phyloP scores from a whole-genome alignment of 805 yeast species.

The Kodamaea laetipori region DNA sequence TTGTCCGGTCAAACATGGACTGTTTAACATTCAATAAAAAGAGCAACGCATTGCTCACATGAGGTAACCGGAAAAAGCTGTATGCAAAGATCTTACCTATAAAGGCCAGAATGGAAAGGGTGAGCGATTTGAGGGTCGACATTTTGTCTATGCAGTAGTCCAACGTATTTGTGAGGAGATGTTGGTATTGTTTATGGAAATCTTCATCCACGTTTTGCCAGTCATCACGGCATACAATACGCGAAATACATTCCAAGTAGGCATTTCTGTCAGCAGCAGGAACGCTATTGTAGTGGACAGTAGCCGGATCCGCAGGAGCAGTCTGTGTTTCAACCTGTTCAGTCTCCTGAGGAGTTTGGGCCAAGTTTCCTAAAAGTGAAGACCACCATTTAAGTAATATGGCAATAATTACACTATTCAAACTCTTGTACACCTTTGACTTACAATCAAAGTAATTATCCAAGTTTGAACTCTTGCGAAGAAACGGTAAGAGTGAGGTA shows the following conservation, averaged over 20 bases:
- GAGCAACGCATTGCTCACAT: constrained; percentile 56
- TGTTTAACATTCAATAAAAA: constrained; percentile 60
- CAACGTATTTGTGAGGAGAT: constrained; percentile 52
- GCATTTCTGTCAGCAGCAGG: constrained; percentile 52
- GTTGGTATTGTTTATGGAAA: constrained; percentile 27
- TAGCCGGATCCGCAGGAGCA: too few relatives aligned
- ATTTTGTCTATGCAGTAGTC: constrained; percentile 52
- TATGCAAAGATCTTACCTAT: constrained; percentile 72
- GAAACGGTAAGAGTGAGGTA: constrained; percentile 47
- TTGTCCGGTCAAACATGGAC: constrained; percentile 33
- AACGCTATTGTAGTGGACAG: constrained; percentile 25
- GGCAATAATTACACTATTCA: constrained; percentile 34
- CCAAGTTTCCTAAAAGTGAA: constrained; percentile 35
- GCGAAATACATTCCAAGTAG: constrained; percentile 54
- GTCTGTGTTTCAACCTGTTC: too few relatives aligned
- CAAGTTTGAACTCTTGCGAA: constrained; percentile 32
- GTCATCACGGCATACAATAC: constrained; percentile 49
- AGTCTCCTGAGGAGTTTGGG: constrained; percentile 4
- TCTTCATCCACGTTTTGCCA: constrained; percentile 41
- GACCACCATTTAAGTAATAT: constrained; percentile 55
- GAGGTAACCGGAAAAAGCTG: constrained; percentile 55
- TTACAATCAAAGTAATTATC: constrained; percentile 21
- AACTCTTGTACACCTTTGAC: constrained; percentile 32
- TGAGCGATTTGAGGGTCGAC: constrained; percentile 48
- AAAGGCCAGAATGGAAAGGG: constrained; percentile 63